A percentile compares a stretch with the other conserved stretches of the same genome.
Conservation (phyloP, 1,284 basidiomycete species). For the Apiotrichum veenhuisii region DNA sequence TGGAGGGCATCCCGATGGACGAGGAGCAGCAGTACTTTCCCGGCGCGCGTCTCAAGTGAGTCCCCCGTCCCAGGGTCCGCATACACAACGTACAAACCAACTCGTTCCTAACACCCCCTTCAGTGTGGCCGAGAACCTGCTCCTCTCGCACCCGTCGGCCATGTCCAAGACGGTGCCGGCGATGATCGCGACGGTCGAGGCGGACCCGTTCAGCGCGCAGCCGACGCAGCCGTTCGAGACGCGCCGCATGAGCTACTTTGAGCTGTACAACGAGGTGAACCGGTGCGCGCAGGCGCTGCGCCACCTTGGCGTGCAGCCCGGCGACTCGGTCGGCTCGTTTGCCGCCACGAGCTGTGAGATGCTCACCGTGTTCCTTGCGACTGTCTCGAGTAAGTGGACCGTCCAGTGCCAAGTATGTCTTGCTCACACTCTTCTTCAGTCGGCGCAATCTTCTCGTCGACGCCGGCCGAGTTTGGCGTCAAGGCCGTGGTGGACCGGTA, state of each 20-base stretch:
- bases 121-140: conserved; percentile 21
- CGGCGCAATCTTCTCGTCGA: conserved; percentile 28
- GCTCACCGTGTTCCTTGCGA: conserved; percentile 19
- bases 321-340: conserved; percentile 18
- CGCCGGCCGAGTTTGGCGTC: conserved; percentile 29
- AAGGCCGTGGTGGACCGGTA: conserved; percentile 28
- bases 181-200: conserved; percentile 21
- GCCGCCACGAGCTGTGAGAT: conserved; percentile 21
- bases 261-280: conserved; percentile 20
- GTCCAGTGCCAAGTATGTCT: background rate
- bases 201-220: conserved; percentile 10
- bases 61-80: background rate
- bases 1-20: conserved; percentile 20
- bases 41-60: conserved; percentile 18
- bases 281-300: conserved; percentile 12
- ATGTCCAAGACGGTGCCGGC: conserved; percentile 13
- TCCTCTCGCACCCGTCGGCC: conserved; percentile 15
- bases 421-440: conserved; percentile 1
- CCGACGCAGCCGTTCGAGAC: conserved; percentile 17
- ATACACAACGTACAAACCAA: too few relatives aligned
- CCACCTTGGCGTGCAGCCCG: conserved; percentile 16
- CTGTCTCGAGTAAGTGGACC: conserved; percentile 9
- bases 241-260: conserved; percentile 20
- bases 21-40: conserved; percentile 19
- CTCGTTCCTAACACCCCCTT: background rate